A percentile compares a stretch with the other conserved stretches of the same genome.
Conservation (phyloP, 306 rosid species). For the Vigna trinervia region DNA sequence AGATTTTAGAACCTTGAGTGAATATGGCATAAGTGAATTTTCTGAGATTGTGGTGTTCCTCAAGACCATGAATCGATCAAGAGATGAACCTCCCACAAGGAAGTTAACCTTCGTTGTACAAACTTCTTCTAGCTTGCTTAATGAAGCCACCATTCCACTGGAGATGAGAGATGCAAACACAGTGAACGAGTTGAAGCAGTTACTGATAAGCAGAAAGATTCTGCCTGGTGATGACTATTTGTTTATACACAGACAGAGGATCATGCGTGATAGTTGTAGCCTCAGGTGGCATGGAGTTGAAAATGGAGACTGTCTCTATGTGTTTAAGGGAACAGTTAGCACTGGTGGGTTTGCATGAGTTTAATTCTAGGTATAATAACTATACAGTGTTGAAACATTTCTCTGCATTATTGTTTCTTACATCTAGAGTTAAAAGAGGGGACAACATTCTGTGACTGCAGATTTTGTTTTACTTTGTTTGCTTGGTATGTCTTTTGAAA, state of each 20-base stretch:
- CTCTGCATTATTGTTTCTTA: not conserved
- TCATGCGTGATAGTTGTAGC: constrained; percentile 79
- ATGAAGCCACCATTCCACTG: constrained; percentile 75
- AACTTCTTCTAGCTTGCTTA: constrained; percentile 82
- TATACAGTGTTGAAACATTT: not conserved
- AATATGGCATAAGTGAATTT: constrained; percentile 64
- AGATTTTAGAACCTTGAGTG: constrained; percentile 64
- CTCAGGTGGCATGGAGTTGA: constrained; percentile 90
- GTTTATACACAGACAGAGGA: constrained; percentile 90
- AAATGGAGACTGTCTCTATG: constrained; percentile 77
- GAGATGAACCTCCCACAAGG: constrained; percentile 59
- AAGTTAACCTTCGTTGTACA: constrained; percentile 65
- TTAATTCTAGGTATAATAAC: not conserved
- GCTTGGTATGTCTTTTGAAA: not conserved
- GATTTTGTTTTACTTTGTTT: not conserved
- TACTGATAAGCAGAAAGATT: constrained; percentile 60
- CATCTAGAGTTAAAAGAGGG: not conserved
- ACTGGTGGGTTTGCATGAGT: constrained; percentile 41
- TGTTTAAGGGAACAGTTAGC: constrained; percentile 76
- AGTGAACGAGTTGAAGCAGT: constrained; percentile 64
- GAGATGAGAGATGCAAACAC: constrained; percentile 72
- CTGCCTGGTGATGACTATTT: constrained; percentile 76
- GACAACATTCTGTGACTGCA: not conserved
- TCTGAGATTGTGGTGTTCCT: constrained; percentile 69
- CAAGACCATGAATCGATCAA: constrained; percentile 54